Percentiles rank a stretch among this genome's conserved stretches.
phyloP scores from a whole-genome alignment of 2,329 filamentous ascomycete genomes.

The Fusarium graminum region DNA sequence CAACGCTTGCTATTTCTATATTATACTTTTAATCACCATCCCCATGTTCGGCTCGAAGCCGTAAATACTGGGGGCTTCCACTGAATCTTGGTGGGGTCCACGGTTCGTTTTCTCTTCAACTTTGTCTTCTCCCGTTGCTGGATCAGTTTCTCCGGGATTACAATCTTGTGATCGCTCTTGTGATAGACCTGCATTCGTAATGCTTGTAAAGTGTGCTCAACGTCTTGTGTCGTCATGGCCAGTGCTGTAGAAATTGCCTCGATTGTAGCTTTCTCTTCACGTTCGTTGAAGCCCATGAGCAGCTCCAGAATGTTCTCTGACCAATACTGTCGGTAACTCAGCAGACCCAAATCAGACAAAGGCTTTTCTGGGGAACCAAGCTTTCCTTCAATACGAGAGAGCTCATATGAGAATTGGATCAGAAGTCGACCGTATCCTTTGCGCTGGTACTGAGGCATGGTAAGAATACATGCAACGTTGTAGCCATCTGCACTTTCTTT shows the following conservation, averaged over 20 bases:
- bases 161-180: conserved; percentile 96
- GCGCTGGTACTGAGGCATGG: conserved; percentile 93
- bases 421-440: conserved; percentile 93
- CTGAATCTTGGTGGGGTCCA: conserved; percentile 83
- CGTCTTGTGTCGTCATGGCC: conserved; percentile 97
- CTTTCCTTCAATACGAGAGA: conserved; percentile 94
- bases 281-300: conserved; percentile 78
- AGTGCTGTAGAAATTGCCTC: conserved; percentile 83
- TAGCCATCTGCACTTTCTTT: conserved; percentile 97
- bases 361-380: conserved; percentile 97
- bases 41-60: conserved; percentile 91
- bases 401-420: conserved; percentile 97
- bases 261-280: conserved; percentile 81
- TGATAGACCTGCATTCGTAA: conserved; percentile 96
- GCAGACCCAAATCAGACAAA: conserved; percentile 89
- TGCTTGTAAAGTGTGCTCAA: conserved; percentile 93
- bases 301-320: conserved; percentile 93
- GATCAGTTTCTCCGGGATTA: conserved; percentile 86
- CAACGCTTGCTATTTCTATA: conserved; percentile 11
- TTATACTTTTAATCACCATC: conserved; percentile 72
- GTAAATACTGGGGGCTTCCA: conserved; percentile 98
- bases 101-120: conserved; percentile 79
- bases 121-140: conserved; percentile 84
- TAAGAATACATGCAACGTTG: conserved; percentile 98
- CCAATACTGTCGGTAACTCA: conserved; percentile 98